Conservation (phyloP, 2,329 filamentous ascomycete species). For the Ilyonectria robusta region DNA sequence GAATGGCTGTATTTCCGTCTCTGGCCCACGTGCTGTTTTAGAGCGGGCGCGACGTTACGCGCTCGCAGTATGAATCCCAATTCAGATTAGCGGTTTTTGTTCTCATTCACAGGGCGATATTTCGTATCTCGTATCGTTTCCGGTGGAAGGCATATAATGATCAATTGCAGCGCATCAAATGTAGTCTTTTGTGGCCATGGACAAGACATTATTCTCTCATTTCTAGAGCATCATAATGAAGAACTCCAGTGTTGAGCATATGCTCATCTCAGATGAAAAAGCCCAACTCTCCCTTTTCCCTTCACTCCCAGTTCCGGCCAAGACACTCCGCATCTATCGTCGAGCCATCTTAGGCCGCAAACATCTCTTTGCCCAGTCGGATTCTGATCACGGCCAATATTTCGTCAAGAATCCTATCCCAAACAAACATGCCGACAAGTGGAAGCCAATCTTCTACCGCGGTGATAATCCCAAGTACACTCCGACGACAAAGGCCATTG, state of each 20-base stretch:
- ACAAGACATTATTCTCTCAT: not conserved
- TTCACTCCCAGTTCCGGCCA: constrained; percentile 2
- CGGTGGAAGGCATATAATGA: not conserved
- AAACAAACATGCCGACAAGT: constrained; percentile 31
- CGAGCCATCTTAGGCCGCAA: constrained; percentile 30
- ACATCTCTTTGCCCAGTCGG: constrained; percentile 28
- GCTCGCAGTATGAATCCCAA: constrained; percentile 4
- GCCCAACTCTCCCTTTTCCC: not conserved
- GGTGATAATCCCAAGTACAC: constrained; percentile 41
- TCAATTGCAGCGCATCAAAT: not conserved
- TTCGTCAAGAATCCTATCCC: constrained; percentile 37
- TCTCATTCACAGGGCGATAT: not conserved
- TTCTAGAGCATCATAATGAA: not conserved
- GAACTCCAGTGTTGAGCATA: not conserved
- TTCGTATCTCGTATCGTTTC: not conserved
- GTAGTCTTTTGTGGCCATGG: not conserved
- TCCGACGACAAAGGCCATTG: constrained; percentile 18
- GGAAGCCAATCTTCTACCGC: constrained; percentile 35
- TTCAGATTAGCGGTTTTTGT: not conserved
- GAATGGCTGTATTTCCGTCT: not conserved
- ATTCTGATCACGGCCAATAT: constrained; percentile 19
- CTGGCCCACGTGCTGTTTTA: not conserved
- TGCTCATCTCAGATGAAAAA: not conserved
- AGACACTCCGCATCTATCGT: constrained; percentile 29
- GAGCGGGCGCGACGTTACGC: not conserved